These are phyloP conservation scores for Melanopsichium pennsylvanicum DNA, from an alignment of 1,284 basidiomycete species.

Conservation along the genomic window DNA sequence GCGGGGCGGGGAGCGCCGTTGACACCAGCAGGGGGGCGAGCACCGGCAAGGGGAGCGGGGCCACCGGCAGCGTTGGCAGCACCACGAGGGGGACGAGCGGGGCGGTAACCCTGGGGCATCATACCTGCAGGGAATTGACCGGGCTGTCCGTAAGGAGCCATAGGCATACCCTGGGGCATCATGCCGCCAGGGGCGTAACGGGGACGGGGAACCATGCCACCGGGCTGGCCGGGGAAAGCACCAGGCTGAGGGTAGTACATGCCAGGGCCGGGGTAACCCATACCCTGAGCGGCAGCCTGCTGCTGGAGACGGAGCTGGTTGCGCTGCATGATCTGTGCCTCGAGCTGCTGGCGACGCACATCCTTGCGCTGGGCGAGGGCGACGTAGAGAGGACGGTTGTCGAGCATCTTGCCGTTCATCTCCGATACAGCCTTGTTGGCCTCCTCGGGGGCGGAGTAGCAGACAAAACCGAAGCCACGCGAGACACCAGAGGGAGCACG, in stretches of 20 bases:
- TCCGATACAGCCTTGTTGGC: conserved; percentile 99
- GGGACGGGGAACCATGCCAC: conserved; percentile 62
- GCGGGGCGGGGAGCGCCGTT: conserved; percentile 55
- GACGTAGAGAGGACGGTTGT: conserved; percentile 97
- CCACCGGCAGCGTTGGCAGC: conserved; percentile 51
- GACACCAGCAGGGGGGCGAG: conserved; percentile 49
- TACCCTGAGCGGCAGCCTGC: conserved; percentile 63
- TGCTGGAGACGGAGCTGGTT: conserved; percentile 66
- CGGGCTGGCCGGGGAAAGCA: conserved; percentile 63
- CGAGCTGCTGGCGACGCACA: conserved; percentile 96
- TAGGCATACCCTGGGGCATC: conserved; percentile 65
- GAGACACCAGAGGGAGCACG: conserved; percentile 80
- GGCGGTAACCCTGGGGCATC: conserved; percentile 63
- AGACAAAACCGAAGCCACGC: conserved; percentile 99
- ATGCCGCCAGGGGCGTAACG: conserved; percentile 64
- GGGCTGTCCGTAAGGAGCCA: conserved; percentile 62
- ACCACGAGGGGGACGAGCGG: conserved; percentile 59
- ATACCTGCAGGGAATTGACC: conserved; percentile 62
- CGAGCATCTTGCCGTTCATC: conserved; percentile 99
- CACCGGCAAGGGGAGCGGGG: conserved; percentile 46
- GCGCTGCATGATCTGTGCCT: conserved; percentile 76
- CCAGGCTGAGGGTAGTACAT: conserved; percentile 66
- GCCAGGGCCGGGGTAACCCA: conserved; percentile 63
- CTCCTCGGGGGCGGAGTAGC: conserved; percentile 97
- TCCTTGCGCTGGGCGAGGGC: conserved; percentile 98